Evolutionary conservation across 2,329 filamentous ascomycete genomes (phyloP).

Genomic region (Tolypocladium amazonense): DNA sequence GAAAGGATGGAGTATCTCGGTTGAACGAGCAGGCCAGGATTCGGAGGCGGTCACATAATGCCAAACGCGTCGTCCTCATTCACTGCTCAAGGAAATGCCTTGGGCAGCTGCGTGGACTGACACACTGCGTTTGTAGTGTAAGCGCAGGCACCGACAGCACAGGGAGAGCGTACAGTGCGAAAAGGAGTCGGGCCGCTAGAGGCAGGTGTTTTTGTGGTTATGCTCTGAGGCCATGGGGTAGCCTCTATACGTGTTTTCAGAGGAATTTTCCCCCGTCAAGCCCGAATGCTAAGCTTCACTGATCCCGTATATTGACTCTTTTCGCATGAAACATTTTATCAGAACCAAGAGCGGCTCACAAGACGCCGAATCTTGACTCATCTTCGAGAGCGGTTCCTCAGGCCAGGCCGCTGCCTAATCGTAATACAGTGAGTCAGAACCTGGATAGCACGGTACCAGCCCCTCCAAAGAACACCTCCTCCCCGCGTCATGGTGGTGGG

Average conservation of each 20-base stretch:
- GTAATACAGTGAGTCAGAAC: neutral
- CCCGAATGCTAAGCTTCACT: neutral
- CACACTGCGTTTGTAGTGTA: neutral
- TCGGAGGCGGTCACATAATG: neutral
- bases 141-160: neutral
- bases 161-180: neutral
- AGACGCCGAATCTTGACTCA: neutral
- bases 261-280: neutral
- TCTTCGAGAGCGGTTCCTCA: neutral
- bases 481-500: conserved; percentile 28
- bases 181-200: neutral
- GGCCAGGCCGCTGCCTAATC: neutral
- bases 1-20: neutral
- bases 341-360: neutral
- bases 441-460: conserved; percentile 5
- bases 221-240: neutral
- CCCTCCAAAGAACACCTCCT: conserved; percentile 13
- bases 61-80: neutral
- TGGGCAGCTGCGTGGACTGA: neutral
- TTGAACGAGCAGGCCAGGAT: neutral
- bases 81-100: neutral
- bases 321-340: too few species aligned
- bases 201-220: neutral
- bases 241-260: neutral
- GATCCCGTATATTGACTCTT: neutral